These are phyloP conservation scores for Fusarium solani-melongenae DNA, from an alignment of 2,329 filamentous ascomycete species.

Conservation along the genomic window DNA sequence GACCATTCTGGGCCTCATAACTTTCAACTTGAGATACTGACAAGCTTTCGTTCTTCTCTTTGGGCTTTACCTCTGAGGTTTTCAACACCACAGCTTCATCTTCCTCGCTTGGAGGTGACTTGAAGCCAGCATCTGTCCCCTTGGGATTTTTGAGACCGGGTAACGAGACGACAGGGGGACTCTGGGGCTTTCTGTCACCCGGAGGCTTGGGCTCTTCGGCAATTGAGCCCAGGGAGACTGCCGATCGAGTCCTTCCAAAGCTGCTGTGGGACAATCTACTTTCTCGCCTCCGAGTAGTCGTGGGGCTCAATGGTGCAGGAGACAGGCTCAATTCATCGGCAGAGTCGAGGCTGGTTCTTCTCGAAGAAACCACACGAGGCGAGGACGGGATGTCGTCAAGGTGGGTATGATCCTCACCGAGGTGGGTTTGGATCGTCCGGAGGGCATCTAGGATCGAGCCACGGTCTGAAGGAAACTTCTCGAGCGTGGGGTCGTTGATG, in stretches of 20 bases:
- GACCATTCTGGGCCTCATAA: conserved; percentile 12
- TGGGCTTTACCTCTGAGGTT: conserved; percentile 31
- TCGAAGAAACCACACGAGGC: conserved; percentile 49
- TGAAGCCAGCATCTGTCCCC: conserved; percentile 28
- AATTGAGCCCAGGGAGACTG: conserved; percentile 59
- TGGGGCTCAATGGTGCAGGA: conserved; percentile 50
- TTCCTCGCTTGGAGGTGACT: conserved; percentile 49
- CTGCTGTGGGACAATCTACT: conserved; percentile 48
- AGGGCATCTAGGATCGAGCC: conserved; percentile 58
- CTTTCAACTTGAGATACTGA: conserved; percentile 29
- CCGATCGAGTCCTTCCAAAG: conserved; percentile 50
- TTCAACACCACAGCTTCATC: conserved; percentile 55
- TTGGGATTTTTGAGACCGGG: conserved; percentile 36
- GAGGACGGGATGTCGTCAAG: conserved; percentile 52
- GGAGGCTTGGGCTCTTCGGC: conserved; percentile 54
- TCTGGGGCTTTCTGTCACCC: conserved; percentile 12
- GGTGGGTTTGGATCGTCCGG: conserved; percentile 58
- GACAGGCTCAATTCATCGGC: conserved; percentile 50
- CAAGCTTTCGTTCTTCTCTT: conserved; percentile 18
- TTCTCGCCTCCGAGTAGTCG: conserved; percentile 46
- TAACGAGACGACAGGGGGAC: conserved; percentile 31
- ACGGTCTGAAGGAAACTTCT: conserved; percentile 59
- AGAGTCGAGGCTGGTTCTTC: conserved; percentile 51
- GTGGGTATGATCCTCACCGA: conserved; percentile 52
- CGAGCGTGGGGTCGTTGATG: conserved; percentile 59